Percentiles rank a stretch among this genome's conserved stretches.
These are phyloP conservation scores for Ilyonectria robusta DNA, from an alignment of 2,329 filamentous ascomycete species.

Conservation along the genomic window DNA sequence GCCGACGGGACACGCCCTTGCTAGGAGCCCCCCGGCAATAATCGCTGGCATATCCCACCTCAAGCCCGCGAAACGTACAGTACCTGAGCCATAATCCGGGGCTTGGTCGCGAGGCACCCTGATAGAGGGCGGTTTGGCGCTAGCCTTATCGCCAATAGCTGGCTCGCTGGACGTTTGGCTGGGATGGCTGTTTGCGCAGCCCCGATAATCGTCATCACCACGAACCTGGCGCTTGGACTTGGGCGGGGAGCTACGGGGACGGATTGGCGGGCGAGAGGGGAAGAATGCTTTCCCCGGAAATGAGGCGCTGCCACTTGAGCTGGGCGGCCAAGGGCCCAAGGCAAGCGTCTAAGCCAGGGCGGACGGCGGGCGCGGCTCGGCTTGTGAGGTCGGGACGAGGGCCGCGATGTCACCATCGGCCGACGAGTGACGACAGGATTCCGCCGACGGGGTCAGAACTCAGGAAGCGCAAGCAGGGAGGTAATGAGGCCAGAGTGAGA, in stretches of 20 bases:
- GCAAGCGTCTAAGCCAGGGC: background rate
- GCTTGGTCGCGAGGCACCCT: conserved; percentile 10
- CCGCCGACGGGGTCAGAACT: conserved; percentile 8
- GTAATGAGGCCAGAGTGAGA: conserved; percentile 21
- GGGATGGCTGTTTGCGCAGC: conserved; percentile 3
- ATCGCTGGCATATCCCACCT: conserved; percentile 18
- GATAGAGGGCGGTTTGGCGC: conserved; percentile 19
- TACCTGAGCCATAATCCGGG: conserved; percentile 14
- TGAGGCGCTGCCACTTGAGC: conserved; percentile 15
- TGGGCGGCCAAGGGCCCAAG: background rate
- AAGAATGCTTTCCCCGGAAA: conserved; percentile 24
- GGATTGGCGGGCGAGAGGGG: conserved; percentile 13
- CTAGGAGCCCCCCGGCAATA: conserved; percentile 16
- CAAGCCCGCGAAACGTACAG: conserved; percentile 9
- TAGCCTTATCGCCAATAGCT: conserved; percentile 26
- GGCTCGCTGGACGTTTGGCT: conserved; percentile 6
- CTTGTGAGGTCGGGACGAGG: conserved; percentile 9
- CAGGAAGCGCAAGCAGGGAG: background rate
- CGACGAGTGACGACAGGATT: conserved; percentile 34
- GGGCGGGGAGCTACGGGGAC: background rate
- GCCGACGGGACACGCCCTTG: conserved; percentile 20
- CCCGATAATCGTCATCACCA: conserved; percentile 11
- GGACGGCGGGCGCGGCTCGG: background rate
- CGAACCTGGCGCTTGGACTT: conserved; percentile 28
- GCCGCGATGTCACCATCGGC: conserved; percentile 34